phyloP scores from a whole-genome alignment of 208 protist species.

The Leishmania gerbilli region DNA sequence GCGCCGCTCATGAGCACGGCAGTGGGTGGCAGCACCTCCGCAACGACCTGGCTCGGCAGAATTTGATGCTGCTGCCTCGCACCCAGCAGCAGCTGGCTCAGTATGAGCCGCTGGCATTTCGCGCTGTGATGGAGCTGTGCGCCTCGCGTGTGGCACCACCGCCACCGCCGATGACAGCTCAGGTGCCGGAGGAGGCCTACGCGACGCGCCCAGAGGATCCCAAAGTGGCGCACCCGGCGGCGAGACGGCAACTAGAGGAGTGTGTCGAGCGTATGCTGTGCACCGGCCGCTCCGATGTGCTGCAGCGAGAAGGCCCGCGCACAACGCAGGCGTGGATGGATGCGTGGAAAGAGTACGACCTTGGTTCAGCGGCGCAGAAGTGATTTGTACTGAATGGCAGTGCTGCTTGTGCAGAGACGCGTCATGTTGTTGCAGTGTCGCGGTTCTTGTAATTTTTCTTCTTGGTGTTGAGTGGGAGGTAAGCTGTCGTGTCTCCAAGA shows the following conservation, averaged over 20 bases:
- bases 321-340: slow-evolving; percentile 68
- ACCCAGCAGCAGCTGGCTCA: slow-evolving; percentile 81
- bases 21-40: slow-evolving; percentile 71
- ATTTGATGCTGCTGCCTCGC: slow-evolving; percentile 72
- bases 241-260: slow-evolving; percentile 58
- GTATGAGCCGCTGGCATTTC: slow-evolving; percentile 90
- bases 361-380: slow-evolving; percentile 11
- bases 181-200: slow-evolving; percentile 77
- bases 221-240: slow-evolving; percentile 47
- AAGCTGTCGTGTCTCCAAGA: neutral
- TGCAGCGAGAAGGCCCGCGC: slow-evolving; percentile 39
- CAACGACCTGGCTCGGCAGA: slow-evolving; percentile 85
- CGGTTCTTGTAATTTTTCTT: neutral
- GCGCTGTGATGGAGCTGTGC: slow-evolving; percentile 83
- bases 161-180: slow-evolving; percentile 55
- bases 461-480: neutral
- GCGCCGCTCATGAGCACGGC: slow-evolving; percentile 85
- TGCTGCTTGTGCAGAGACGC: neutral
- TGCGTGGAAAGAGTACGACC: slow-evolving; percentile 84
- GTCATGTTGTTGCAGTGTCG: neutral
- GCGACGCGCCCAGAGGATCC: slow-evolving; percentile 25
- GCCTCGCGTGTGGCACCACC: slow-evolving; percentile 82
- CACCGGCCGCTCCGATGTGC: slow-evolving; percentile 33
- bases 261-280: slow-evolving; percentile 69
- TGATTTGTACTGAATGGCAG: neutral